Percentiles rank a stretch among this genome's conserved stretches.
Evolutionary conservation across 2,329 filamentous ascomycete species (phyloP).

Genomic region (Talaromyces rugulosus): DNA sequence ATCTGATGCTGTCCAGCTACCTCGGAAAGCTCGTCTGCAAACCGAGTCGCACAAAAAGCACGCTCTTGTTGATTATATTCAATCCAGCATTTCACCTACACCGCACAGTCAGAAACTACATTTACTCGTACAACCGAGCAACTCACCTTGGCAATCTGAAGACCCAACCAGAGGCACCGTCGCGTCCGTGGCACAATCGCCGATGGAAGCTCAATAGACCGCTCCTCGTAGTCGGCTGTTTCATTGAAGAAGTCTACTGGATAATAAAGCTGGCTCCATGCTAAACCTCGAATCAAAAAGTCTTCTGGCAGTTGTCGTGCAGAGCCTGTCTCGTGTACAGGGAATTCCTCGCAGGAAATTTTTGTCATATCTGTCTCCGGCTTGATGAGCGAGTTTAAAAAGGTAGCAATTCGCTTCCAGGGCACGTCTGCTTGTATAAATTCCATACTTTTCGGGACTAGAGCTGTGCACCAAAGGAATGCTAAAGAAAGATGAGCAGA

Average conservation of each 20-base stretch:
- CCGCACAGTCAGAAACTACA: not conserved
- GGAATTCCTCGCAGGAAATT: slow-evolving; percentile 40
- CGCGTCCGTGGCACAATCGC: slow-evolving; percentile 47
- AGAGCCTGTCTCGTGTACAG: slow-evolving; percentile 34
- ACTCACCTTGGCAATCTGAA: slow-evolving; percentile 40
- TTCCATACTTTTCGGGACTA: slow-evolving; percentile 33
- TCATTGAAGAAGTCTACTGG: slow-evolving; percentile 49
- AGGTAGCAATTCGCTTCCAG: slow-evolving; percentile 48
- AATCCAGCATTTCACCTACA: slow-evolving; percentile 38
- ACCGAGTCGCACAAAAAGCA: slow-evolving; percentile 29
- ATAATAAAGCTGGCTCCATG: slow-evolving; percentile 50
- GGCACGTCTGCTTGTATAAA: slow-evolving; percentile 43
- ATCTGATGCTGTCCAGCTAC: slow-evolving; percentile 8
- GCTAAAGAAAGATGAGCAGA: slow-evolving; percentile 53
- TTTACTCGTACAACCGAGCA: not conserved
- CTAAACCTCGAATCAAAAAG: slow-evolving; percentile 52
- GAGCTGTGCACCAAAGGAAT: slow-evolving; percentile 46
- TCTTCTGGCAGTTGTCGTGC: slow-evolving; percentile 55
- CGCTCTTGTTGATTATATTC: slow-evolving; percentile 27
- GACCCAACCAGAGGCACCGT: slow-evolving; percentile 49
- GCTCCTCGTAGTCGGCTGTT: slow-evolving; percentile 52
- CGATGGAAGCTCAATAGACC: slow-evolving; percentile 48
- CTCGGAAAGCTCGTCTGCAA: slow-evolving; percentile 24
- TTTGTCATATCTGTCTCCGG: slow-evolving; percentile 30
- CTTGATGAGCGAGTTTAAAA: slow-evolving; percentile 51